A percentile compares a stretch with the other conserved stretches of the same genome.
Conservation (phyloP, 1,284 basidiomycete genomes). For the Lentinula novae-zelandiae region DNA sequence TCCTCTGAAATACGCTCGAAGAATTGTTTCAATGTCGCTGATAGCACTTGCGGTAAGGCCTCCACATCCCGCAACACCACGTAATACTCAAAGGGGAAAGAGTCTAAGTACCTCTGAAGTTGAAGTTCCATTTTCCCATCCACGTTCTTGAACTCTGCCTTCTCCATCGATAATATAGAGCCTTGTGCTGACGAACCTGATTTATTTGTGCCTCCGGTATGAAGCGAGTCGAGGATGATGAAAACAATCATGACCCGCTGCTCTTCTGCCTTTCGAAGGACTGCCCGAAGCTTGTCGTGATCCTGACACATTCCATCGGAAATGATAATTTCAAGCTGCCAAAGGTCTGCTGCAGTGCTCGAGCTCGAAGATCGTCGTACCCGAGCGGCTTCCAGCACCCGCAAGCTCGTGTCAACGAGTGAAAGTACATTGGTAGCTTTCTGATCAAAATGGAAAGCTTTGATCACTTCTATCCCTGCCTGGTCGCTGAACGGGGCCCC, state of each 20-base stretch:
- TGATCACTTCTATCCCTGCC: slow-evolving; percentile 78
- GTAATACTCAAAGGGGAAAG: slow-evolving; percentile 99
- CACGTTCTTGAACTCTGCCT: slow-evolving; percentile 84
- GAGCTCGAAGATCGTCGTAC: slow-evolving; percentile 60
- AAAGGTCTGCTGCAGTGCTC: slow-evolving; percentile 77
- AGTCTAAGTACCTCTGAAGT: slow-evolving; percentile 89
- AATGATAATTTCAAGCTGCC: slow-evolving; percentile 98
- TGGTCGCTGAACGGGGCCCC: slow-evolving; percentile 76
- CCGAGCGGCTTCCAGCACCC: slow-evolving; percentile 73
- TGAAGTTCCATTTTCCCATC: slow-evolving; percentile 87
- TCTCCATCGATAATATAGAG: slow-evolving; percentile 93
- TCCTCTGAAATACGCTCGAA: slow-evolving; percentile 76
- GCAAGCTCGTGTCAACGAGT: slow-evolving; percentile 82
- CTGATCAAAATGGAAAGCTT: slow-evolving; percentile 88
- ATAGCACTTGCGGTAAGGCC: slow-evolving; percentile 87
- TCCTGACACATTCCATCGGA: slow-evolving; percentile 99
- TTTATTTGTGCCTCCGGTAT: slow-evolving; percentile 32
- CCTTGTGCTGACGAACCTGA: slow-evolving; percentile 36
- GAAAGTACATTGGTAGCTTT: slow-evolving; percentile 86
- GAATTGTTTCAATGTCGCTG: slow-evolving; percentile 92
- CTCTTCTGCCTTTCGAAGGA: slow-evolving; percentile 85
- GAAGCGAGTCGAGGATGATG: slow-evolving; percentile 90
- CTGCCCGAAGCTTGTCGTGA: slow-evolving; percentile 79
- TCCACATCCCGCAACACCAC: slow-evolving; percentile 91
- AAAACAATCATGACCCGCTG: slow-evolving; percentile 97